These are phyloP conservation scores for Amniculicola lignicola DNA, from an alignment of 495 filamentous ascomycete species.

Conservation along the genomic window DNA sequence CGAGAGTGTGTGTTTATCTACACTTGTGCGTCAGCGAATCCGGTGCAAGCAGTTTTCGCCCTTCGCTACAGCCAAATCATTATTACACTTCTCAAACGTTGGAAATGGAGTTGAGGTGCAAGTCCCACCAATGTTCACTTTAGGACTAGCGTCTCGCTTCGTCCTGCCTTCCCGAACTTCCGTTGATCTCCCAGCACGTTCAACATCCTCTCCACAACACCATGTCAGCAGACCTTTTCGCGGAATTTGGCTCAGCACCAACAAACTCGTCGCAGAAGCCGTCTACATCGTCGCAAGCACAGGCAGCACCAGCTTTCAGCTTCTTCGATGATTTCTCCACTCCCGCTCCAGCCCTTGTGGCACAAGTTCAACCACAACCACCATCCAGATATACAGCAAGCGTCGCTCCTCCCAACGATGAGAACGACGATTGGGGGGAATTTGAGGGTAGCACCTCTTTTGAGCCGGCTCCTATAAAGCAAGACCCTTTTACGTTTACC, in stretches of 20 bases:
- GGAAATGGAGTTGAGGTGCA: too few species aligned
- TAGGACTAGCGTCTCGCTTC: too few species aligned
- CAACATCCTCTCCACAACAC: not conserved
- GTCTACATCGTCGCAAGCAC: not conserved
- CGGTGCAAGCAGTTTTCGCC: too few species aligned
- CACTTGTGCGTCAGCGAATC: too few species aligned
- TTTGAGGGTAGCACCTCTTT: slow-evolving; percentile 50
- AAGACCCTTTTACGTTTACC: not conserved
- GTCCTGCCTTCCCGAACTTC: too few species aligned
- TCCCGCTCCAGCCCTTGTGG: not conserved
- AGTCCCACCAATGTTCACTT: too few species aligned
- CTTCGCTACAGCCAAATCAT: too few species aligned
- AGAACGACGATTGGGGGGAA: slow-evolving; percentile 56
- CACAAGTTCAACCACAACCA: not conserved
- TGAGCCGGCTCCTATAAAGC: not conserved
- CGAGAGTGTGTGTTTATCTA: too few species aligned
- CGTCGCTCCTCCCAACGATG: slow-evolving; percentile 1
- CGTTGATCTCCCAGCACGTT: too few species aligned
- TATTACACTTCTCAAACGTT: too few species aligned
- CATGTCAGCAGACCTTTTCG: slow-evolving; percentile 34
- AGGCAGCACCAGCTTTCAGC: slow-evolving; percentile 16
- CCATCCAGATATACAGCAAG: not conserved
- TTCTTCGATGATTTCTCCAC: slow-evolving; percentile 28
- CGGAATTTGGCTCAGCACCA: slow-evolving; percentile 20
- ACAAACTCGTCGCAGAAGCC: not conserved